Percentiles rank a stretch among this genome's conserved stretches.
phyloP scores from a whole-genome alignment of 1,284 basidiomycete genomes.

The Gymnopus androsaceus region DNA sequence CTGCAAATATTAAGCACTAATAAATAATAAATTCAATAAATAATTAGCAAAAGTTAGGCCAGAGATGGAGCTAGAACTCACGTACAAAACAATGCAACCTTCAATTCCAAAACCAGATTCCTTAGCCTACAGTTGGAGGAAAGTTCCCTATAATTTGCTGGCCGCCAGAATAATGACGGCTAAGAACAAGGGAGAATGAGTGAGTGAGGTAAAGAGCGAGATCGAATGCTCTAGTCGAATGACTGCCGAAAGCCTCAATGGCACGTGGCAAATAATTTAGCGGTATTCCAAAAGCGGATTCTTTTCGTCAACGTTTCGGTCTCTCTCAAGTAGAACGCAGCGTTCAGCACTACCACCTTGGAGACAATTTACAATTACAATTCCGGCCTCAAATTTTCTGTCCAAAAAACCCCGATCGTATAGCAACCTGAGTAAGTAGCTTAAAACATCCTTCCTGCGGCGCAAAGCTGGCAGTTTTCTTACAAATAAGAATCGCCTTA shows the following conservation, averaged over 20 bases:
- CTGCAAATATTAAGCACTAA: background rate
- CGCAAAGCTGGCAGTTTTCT: too few species aligned
- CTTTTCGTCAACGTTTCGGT: too few species aligned
- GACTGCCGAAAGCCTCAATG: background rate
- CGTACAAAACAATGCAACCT: background rate
- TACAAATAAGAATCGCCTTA: too few species aligned
- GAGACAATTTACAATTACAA: too few species aligned
- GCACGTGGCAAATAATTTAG: background rate
- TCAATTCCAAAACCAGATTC: background rate
- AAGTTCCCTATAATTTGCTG: background rate
- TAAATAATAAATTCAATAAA: too few species aligned
- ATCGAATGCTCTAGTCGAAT: background rate
- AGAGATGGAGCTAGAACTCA: background rate
- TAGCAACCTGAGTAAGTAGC: too few species aligned
- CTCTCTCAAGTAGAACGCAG: too few species aligned
- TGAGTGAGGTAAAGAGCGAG: conserved; percentile 1
- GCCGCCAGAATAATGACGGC: background rate
- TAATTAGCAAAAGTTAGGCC: background rate
- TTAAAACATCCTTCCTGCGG: too few species aligned
- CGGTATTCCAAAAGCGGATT: too few species aligned
- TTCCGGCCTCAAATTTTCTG: too few species aligned
- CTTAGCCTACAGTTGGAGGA: background rate
- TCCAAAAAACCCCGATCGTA: too few species aligned
- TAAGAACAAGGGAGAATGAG: background rate
- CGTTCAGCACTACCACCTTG: too few species aligned